Percentiles rank a stretch among this genome's conserved stretches.
These are phyloP conservation scores for Botrytis byssoidea DNA, from an alignment of 2,329 filamentous ascomycete species.

Conservation along the genomic window DNA sequence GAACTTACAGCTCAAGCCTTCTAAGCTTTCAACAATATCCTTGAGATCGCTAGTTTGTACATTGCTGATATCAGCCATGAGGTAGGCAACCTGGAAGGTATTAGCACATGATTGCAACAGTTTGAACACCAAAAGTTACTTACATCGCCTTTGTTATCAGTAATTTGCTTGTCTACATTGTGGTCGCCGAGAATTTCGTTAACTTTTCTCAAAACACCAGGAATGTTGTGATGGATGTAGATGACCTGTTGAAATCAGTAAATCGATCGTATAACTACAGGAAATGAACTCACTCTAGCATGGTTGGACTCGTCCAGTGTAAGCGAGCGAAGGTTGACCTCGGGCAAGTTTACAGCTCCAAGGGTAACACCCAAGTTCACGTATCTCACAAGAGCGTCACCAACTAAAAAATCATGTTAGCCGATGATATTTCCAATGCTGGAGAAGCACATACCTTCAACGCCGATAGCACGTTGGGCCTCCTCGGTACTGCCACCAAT, in stretches of 20 bases:
- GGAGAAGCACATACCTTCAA: constrained; percentile 58
- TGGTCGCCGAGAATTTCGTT: constrained; percentile 93
- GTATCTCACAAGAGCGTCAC: constrained; percentile 83
- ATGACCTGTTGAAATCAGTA: constrained; percentile 59
- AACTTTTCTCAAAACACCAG: constrained; percentile 89
- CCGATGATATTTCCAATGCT: not conserved
- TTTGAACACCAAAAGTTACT: constrained; percentile 34
- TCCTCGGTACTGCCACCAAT: constrained; percentile 98
- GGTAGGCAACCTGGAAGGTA: constrained; percentile 68
- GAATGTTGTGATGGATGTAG: constrained; percentile 95
- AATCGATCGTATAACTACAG: not conserved
- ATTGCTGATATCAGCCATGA: constrained; percentile 96
- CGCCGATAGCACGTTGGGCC: constrained; percentile 91
- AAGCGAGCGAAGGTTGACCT: constrained; percentile 84
- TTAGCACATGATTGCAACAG: constrained; percentile 26
- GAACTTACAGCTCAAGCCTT: constrained; percentile 72
- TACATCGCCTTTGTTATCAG: constrained; percentile 88
- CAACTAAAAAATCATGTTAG: constrained; percentile 52
- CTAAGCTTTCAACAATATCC: constrained; percentile 78
- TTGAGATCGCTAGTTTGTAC: constrained; percentile 80
- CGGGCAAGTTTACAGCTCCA: constrained; percentile 95
- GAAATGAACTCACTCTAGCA: constrained; percentile 61
- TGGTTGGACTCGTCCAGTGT: constrained; percentile 87
- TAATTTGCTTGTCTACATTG: constrained; percentile 99
- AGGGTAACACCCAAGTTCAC: constrained; percentile 93